Percentiles rank a stretch among this genome's conserved stretches.
phyloP scores from a whole-genome alignment of 352 stramenopile species.

The Phytophthora vignae region DNA sequence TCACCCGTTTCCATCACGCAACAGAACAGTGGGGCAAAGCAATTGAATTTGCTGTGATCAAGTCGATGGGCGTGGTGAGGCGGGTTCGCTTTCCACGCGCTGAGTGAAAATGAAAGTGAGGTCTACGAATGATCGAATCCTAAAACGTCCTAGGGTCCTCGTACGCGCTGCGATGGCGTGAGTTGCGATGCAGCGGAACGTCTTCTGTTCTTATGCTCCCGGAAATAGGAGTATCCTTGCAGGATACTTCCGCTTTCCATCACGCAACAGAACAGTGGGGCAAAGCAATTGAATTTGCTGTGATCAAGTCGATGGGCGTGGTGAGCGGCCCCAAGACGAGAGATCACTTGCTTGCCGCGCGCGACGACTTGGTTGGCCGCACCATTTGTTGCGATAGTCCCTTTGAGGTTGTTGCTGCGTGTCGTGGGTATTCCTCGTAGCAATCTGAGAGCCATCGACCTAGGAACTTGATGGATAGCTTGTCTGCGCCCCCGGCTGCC shows the following conservation, averaged over 20 bases:
- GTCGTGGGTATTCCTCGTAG: conserved; percentile 12
- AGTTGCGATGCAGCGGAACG: too few relatives aligned
- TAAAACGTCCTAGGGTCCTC: too few relatives aligned
- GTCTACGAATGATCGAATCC: too few relatives aligned
- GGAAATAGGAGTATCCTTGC: too few relatives aligned
- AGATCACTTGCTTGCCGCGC: neutral
- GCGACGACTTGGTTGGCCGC: neutral
- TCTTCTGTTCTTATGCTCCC: too few relatives aligned
- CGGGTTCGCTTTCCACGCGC: too few relatives aligned
- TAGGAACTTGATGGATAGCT: conserved; percentile 9
- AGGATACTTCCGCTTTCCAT: too few relatives aligned
- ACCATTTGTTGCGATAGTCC: neutral
- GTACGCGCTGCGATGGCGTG: too few relatives aligned
- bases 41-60: neutral
- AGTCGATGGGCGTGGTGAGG: neutral
- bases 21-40: neutral
- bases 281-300: too few relatives aligned
- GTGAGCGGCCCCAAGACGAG: neutral
- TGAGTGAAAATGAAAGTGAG: too few relatives aligned
- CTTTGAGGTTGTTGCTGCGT: neutral
- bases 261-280: too few relatives aligned
- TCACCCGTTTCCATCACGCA: neutral
- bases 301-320: too few relatives aligned
- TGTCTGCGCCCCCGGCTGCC: neutral
- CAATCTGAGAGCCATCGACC: conserved; percentile 17